Percentiles rank a stretch among this genome's conserved stretches.
Evolutionary conservation across 441 rosid species (phyloP).

Genomic region (Populus hybrid): DNA sequence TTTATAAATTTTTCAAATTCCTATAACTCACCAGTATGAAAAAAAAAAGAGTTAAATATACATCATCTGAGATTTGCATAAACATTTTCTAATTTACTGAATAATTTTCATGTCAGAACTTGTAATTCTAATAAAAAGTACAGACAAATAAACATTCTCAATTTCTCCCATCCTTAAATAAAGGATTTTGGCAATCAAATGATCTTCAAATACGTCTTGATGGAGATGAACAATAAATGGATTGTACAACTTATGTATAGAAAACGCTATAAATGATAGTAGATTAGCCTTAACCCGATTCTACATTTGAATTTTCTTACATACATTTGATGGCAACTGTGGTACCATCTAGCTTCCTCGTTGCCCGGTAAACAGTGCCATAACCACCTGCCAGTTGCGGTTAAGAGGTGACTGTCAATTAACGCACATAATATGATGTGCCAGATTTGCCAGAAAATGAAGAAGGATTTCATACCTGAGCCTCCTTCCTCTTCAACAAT

Average conservation of each 20-base stretch:
- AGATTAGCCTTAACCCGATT: background rate
- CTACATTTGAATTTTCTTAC: slow-evolving; percentile 18
- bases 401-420: slow-evolving; percentile 18
- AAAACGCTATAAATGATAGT: background rate
- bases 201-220: background rate
- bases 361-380: slow-evolving; percentile 85
- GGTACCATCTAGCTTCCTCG: slow-evolving; percentile 62
- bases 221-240: background rate
- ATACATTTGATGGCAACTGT: slow-evolving; percentile 89
- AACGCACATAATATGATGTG: slow-evolving; percentile 7
- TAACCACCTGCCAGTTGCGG: slow-evolving; percentile 72
- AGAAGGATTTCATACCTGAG: slow-evolving; percentile 55
- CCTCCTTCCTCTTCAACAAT: slow-evolving; percentile 74
- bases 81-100: background rate
- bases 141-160: background rate
- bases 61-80: background rate
- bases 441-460: slow-evolving; percentile 3
- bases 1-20: background rate
- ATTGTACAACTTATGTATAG: background rate
- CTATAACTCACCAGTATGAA: background rate
- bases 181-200: background rate
- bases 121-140: background rate
- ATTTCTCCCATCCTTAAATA: background rate
- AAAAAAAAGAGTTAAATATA: background rate
- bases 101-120: background rate